Evolutionary conservation across 1,139 yeast species (phyloP).

Genomic region (Scheffersomyces insectosa): DNA sequence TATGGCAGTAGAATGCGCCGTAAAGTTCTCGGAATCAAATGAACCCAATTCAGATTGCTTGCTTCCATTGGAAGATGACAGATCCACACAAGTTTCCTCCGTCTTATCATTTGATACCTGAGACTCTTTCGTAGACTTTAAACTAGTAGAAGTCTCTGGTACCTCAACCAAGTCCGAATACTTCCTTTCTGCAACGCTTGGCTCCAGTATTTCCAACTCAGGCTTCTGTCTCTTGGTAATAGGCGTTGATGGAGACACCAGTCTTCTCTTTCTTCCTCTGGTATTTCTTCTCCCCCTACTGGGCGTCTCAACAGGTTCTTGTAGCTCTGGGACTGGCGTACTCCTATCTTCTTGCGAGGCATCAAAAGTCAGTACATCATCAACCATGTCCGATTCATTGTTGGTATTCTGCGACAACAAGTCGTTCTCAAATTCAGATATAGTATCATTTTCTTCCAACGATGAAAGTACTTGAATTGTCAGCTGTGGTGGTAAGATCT

Average conservation of each 20-base stretch:
- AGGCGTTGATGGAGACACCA: too few species aligned
- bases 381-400: slow-evolving; percentile 6
- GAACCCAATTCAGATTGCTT: slow-evolving; percentile 1
- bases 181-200: neutral
- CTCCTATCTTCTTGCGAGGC: slow-evolving; percentile 6
- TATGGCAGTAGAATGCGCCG: slow-evolving; percentile 7
- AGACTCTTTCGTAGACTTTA: too few species aligned
- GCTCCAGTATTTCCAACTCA: neutral
- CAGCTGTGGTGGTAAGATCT: neutral
- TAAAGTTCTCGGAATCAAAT: slow-evolving; percentile 5
- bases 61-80: neutral
- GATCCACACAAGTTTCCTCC: too few species aligned
- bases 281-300: neutral
- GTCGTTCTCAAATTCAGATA: slow-evolving; percentile 9
- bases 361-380: neutral
- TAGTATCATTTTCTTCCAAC: slow-evolving; percentile 7
- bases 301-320: neutral
- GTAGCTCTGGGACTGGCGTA: too few species aligned
- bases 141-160: neutral
- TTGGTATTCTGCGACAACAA: slow-evolving; percentile 3
- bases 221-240: neutral
- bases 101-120: neutral
- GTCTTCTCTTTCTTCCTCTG: neutral
- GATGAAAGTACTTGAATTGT: slow-evolving; percentile 10
- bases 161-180: neutral